These are phyloP conservation scores for Daldinia vernicosa DNA, from an alignment of 495 filamentous ascomycete genomes.

Conservation along the genomic window DNA sequence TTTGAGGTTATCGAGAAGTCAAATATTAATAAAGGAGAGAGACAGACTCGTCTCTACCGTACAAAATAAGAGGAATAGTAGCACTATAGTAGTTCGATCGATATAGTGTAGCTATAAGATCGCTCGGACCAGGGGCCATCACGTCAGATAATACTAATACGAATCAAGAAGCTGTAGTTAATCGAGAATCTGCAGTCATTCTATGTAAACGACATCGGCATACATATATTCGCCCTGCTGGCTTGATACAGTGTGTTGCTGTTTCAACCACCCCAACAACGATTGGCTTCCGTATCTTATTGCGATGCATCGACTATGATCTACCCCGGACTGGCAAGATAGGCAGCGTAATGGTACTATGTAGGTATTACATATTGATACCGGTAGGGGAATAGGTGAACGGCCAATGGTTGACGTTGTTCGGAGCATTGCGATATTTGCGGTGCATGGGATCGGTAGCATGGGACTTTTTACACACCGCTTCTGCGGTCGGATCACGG, in stretches of 20 bases:
- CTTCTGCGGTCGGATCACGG: conserved; percentile 25
- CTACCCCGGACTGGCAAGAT: conserved; percentile 31
- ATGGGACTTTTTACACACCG: conserved; percentile 31
- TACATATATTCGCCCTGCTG: background rate
- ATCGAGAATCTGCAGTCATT: conserved; percentile 20
- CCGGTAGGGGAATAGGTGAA: conserved; percentile 23
- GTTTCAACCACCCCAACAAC: conserved; percentile 7
- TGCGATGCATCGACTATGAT: conserved; percentile 13
- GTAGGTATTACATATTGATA: conserved; percentile 1
- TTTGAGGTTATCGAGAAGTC: background rate
- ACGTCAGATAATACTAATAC: conserved; percentile 35
- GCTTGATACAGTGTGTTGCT: background rate
- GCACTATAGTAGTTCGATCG: no score
- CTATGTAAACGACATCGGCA: background rate
- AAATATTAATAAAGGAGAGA: background rate
- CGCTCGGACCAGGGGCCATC: conserved; percentile 15
- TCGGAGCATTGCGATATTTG: background rate
- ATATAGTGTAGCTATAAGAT: background rate
- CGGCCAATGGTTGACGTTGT: conserved; percentile 13
- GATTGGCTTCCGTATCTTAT: conserved; percentile 17
- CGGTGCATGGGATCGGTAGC: conserved; percentile 13
- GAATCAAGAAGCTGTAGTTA: conserved; percentile 3
- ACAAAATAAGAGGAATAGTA: no score
- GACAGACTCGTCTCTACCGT: background rate
- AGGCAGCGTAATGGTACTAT: conserved; percentile 2